Evolutionary conservation across 202 grass and related monocot species (phyloP).

Genomic region (Hordeum pubiflorum): DNA sequence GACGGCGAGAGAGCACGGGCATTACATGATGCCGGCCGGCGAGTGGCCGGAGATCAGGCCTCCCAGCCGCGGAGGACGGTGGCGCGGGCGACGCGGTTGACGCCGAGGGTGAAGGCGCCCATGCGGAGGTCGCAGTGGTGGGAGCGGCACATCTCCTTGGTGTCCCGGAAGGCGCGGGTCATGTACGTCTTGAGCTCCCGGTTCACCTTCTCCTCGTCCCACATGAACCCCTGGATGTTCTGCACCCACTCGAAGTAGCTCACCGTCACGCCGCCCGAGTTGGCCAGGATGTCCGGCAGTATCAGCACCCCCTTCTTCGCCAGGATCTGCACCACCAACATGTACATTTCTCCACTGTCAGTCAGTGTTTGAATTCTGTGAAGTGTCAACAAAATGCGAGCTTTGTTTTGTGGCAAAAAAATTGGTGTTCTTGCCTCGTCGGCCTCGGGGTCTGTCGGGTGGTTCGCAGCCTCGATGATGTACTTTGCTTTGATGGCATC

Average conservation of each 20-base stretch:
- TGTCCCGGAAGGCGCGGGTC: slow-evolving; percentile 60
- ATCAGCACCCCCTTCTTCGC: slow-evolving; percentile 90
- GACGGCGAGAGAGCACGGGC: background rate
- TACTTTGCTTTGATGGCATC: slow-evolving; percentile 88
- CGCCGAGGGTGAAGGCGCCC: slow-evolving; percentile 95
- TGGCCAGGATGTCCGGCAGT: slow-evolving; percentile 87
- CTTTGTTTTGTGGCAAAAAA: background rate
- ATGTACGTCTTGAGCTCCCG: slow-evolving; percentile 86
- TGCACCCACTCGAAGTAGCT: slow-evolving; percentile 99
- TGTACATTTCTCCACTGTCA: background rate
- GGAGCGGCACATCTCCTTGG: slow-evolving; percentile 81
- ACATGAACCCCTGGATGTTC: slow-evolving; percentile 99
- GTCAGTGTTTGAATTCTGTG: background rate
- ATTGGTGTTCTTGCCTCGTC: slow-evolving; percentile 53
- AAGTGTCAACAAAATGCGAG: background rate
- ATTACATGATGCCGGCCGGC: background rate
- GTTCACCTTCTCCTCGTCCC: slow-evolving; percentile 98
- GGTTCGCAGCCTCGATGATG: slow-evolving; percentile 97
- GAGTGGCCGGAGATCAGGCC: slow-evolving; percentile 30
- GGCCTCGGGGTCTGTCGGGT: slow-evolving; percentile 88
- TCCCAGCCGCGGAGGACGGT: slow-evolving; percentile 94
- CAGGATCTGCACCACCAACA: slow-evolving; percentile 55
- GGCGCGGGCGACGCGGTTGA: slow-evolving; percentile 89
- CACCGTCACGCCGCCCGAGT: slow-evolving; percentile 83
- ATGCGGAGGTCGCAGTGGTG: slow-evolving; percentile 98